Conservation (phyloP, 306 rosid genomes). For the Begonia loranthoides region DNA sequence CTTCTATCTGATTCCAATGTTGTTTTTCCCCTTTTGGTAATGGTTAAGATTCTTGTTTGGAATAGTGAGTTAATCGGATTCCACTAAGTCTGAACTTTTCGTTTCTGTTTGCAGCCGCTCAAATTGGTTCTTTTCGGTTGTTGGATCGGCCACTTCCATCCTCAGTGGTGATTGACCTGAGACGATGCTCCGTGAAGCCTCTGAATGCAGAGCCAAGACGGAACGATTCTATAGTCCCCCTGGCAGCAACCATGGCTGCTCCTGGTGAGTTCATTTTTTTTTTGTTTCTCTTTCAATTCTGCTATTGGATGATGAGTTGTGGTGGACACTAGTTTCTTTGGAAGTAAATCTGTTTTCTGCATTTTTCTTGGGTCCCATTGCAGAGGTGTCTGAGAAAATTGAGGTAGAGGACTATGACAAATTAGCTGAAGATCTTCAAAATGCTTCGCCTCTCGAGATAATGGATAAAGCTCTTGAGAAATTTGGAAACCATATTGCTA, state of each 20-base stretch:
- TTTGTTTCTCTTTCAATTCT: background rate
- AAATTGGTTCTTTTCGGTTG: slow-evolving; percentile 29
- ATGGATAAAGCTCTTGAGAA: slow-evolving; percentile 65
- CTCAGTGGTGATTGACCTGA: slow-evolving; percentile 19
- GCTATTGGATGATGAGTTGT: background rate
- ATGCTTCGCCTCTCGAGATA: slow-evolving; percentile 72
- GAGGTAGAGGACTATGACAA: slow-evolving; percentile 30
- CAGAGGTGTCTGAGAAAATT: slow-evolving; percentile 46
- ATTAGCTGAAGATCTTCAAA: slow-evolving; percentile 39
- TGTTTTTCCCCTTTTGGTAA: background rate
- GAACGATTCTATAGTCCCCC: slow-evolving; percentile 35
- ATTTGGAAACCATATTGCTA: slow-evolving; percentile 66
- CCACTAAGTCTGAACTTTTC: slow-evolving; percentile 1
- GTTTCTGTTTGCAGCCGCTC: slow-evolving; percentile 34
- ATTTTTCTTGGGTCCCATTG: slow-evolving; percentile 7
- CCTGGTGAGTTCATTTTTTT: slow-evolving; percentile 26
- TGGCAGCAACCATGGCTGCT: slow-evolving; percentile 37
- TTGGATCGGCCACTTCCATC: slow-evolving; percentile 16
- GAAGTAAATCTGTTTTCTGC: background rate
- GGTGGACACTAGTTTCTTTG: background rate
- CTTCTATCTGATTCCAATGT: background rate
- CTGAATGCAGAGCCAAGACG: slow-evolving; percentile 41
- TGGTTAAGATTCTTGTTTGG: background rate
- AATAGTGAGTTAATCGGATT: background rate
- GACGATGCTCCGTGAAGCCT: slow-evolving; percentile 32